Percentiles rank a stretch among this genome's conserved stretches.
Evolutionary conservation across 1,139 yeast genomes (phyloP).

Genomic region (Hansenula sp.): DNA sequence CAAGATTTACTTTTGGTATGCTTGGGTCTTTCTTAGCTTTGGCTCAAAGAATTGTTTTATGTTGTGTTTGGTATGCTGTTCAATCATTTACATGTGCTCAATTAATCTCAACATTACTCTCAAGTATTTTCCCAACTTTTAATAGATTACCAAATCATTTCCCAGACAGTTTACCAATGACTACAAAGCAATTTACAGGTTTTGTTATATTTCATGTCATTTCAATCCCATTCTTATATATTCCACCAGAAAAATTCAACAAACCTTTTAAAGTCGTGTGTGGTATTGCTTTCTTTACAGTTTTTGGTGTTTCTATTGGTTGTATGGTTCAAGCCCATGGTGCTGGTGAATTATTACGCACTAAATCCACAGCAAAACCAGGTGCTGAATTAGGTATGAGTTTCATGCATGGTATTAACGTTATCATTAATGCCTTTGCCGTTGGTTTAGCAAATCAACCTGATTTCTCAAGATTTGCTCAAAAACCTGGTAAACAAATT

Average conservation of each 20-base stretch:
- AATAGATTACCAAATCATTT: conserved; percentile 25
- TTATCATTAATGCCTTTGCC: conserved; percentile 30
- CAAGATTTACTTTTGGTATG: conserved; percentile 33
- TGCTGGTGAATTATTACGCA: conserved; percentile 22
- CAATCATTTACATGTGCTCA: conserved; percentile 31
- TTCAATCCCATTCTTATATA: conserved; percentile 25
- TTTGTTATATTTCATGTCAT: conserved; percentile 27
- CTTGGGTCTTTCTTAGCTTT: conserved; percentile 32
- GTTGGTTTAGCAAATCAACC: conserved; percentile 32
- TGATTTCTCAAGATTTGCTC: conserved; percentile 41
- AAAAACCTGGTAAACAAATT: conserved; percentile 23
- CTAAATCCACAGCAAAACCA: conserved; percentile 13
- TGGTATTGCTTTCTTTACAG: conserved; percentile 26
- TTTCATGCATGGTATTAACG: conserved; percentile 27
- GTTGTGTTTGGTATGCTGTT: conserved; percentile 32
- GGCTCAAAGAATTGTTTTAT: conserved; percentile 29
- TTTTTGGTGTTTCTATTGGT: conserved; percentile 29
- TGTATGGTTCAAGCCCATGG: conserved; percentile 27
- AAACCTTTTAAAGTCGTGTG: conserved; percentile 22
- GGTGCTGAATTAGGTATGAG: conserved; percentile 30
- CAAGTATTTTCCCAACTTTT: conserved; percentile 24
- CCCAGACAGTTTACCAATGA: conserved; percentile 26
- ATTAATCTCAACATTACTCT: conserved; percentile 24
- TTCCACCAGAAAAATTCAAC: conserved; percentile 22
- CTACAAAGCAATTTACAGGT: conserved; percentile 25